phyloP scores from a whole-genome alignment of 176 grass and related monocot genomes.

The Neostapfia colusana region DNA sequence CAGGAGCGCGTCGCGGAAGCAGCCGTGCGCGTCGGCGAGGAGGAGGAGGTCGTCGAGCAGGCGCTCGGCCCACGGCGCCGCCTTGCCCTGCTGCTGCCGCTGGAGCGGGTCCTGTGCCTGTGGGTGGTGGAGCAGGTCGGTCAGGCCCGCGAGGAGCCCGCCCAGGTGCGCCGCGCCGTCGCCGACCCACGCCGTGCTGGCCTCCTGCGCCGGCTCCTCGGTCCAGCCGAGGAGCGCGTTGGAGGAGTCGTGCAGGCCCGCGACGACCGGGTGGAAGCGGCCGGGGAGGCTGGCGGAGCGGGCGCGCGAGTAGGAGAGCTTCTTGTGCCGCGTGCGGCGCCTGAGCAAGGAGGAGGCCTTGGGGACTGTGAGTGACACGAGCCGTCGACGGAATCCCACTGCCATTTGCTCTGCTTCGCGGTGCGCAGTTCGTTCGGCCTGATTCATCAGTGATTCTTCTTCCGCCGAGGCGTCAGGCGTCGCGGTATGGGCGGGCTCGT shows the following conservation, averaged over 20 bases:
- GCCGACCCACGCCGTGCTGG: slow-evolving; percentile 37
- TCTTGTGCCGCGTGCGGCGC: slow-evolving; percentile 40
- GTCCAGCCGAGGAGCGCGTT: slow-evolving; percentile 39
- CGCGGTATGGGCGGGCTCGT: background rate
- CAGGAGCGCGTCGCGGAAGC: slow-evolving; percentile 61
- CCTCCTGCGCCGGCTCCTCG: background rate
- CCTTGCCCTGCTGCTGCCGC: background rate
- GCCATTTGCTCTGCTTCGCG: slow-evolving; percentile 28
- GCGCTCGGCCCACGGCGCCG: slow-evolving; percentile 34
- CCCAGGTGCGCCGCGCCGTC: slow-evolving; percentile 31
- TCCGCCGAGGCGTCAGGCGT: background rate
- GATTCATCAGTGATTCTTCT: background rate
- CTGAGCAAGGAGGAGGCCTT: slow-evolving; percentile 19
- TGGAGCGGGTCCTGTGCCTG: slow-evolving; percentile 53
- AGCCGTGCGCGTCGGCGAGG: slow-evolving; percentile 51
- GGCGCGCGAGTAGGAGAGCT: slow-evolving; percentile 43
- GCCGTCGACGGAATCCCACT: slow-evolving; percentile 32
- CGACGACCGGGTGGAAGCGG: slow-evolving; percentile 61
- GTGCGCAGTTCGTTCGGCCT: background rate
- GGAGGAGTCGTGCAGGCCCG: slow-evolving; percentile 44
- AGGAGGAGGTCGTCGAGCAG: slow-evolving; percentile 63
- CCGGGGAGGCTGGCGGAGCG: slow-evolving; percentile 56
- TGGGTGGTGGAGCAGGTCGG: slow-evolving; percentile 56
- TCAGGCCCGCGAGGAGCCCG: slow-evolving; percentile 12
- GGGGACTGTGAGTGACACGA: slow-evolving; percentile 32